Conservation (phyloP, 805 yeast species). For the Candida corydali region DNA sequence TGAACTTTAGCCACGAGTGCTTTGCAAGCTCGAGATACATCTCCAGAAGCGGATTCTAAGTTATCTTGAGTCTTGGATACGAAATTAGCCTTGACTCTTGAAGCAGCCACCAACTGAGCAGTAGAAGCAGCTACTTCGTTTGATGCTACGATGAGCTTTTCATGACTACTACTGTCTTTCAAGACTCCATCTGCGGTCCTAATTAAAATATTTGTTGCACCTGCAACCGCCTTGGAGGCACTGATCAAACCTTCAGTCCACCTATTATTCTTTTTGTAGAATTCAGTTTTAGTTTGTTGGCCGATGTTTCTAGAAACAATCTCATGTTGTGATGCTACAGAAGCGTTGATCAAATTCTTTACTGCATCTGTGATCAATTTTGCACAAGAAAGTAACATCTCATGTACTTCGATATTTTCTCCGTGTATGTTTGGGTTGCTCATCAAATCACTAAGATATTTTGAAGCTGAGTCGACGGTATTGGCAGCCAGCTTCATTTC, state of each 20-base stretch:
- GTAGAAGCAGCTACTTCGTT: slow-evolving; percentile 91
- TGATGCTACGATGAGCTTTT: slow-evolving; percentile 83
- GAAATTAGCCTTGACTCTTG: slow-evolving; percentile 77
- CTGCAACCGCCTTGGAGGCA: slow-evolving; percentile 84
- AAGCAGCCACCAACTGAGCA: slow-evolving; percentile 87
- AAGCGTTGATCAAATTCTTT: slow-evolving; percentile 63
- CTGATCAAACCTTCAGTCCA: slow-evolving; percentile 94
- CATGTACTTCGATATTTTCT: slow-evolving; percentile 65
- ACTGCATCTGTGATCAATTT: slow-evolving; percentile 78
- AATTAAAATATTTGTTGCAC: slow-evolving; percentile 75
- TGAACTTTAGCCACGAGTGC: slow-evolving; percentile 68
- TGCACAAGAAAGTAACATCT: slow-evolving; percentile 73
- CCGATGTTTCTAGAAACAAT: slow-evolving; percentile 73
- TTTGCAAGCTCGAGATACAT: slow-evolving; percentile 75
- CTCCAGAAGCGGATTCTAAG: slow-evolving; percentile 63
- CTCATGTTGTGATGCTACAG: slow-evolving; percentile 78
- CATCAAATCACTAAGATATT: slow-evolving; percentile 51
- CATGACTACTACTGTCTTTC: slow-evolving; percentile 59
- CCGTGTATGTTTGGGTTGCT: slow-evolving; percentile 50
- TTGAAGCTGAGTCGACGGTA: slow-evolving; percentile 63
- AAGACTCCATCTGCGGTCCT: slow-evolving; percentile 85
- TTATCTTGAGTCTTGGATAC: slow-evolving; percentile 73
- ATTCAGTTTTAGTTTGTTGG: slow-evolving; percentile 60
- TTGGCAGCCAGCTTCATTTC: slow-evolving; percentile 73
- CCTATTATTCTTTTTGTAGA: slow-evolving; percentile 80